Base-by-base conservation (phyloP, 129 eudicot species). In the Pulicaria dysenterica region DNA sequence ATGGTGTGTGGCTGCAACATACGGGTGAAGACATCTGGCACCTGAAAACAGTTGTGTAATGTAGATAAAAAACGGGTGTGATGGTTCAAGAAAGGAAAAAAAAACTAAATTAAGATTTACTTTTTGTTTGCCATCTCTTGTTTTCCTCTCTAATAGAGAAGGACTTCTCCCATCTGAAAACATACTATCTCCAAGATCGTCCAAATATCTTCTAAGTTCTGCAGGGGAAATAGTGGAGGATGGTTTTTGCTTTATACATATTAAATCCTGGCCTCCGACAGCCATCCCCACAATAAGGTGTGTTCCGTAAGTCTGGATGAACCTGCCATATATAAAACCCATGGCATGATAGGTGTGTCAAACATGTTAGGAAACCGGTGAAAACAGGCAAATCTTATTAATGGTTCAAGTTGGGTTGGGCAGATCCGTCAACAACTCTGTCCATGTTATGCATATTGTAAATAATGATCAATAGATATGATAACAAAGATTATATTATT, bases 211-310 rank as follows among this genome's bases (percentile, higher is more conserved):
- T 80, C 87, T 75, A 16, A 93, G 87, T 57, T 93, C 95, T 75
- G 92, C 84, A 38, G 96, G 85, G 45, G 95, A 82, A 76, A 93
- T 87, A 19, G 71, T 56, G 38, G 98, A 93, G 36, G 98, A 83
- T 8, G 96, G 77, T 77, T 76, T 82, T 72, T 93, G 98, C 69
- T 90, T 89, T 60, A 93, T 86, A 66, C 96, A 93, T 16, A 93
- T 79, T 78, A 93, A 70, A 80, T 93, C 98, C 83, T 93, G 98
- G 75, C 98, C 98, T 46, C 98, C 98, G 82, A 93, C 89, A 73
- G 87, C 98, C 87, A 93, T 75, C 49, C 98, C 98, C 56, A 89
- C 96, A 49, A 93, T 85, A 55, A 93, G 78, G 77, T 93, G 98
- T 19, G 98, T 93, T 54, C 98, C 98, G 63, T 85, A 93, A 51